Evolutionary conservation across 768 basidiomycete species (phyloP).

Genomic region (Leccinum obscurum): DNA sequence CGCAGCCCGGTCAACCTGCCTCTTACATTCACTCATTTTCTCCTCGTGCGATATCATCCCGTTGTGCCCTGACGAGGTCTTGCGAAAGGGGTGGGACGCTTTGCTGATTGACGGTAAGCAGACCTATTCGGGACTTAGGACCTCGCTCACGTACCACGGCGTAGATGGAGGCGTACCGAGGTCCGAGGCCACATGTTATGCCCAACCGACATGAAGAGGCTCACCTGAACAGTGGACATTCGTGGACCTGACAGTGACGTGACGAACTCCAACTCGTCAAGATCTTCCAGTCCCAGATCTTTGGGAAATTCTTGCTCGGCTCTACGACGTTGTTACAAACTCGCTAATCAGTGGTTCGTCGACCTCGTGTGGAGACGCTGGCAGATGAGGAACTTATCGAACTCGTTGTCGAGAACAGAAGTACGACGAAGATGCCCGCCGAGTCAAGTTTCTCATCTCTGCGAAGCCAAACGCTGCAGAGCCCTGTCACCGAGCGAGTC

Average conservation of each 20-base stretch:
- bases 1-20: too few relatives aligned
- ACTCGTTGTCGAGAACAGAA: slow-evolving; percentile 96
- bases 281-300: slow-evolving; percentile 98
- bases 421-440: slow-evolving; percentile 94
- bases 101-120: too few relatives aligned
- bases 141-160: too few relatives aligned
- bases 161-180: too few relatives aligned
- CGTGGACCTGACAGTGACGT: slow-evolving; percentile 34
- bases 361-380: slow-evolving; percentile 79
- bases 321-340: slow-evolving; percentile 43
- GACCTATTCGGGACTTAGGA: too few relatives aligned
- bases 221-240: too few relatives aligned
- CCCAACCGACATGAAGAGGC: too few relatives aligned
- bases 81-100: too few relatives aligned
- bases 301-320: slow-evolving; percentile 95
- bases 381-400: slow-evolving; percentile 93
- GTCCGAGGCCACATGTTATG: too few relatives aligned
- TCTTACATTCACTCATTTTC: too few relatives aligned
- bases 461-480: slow-evolving; percentile 81
- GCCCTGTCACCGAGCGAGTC: slow-evolving; percentile 44
- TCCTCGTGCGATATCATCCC: too few relatives aligned
- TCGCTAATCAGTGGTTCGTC: slow-evolving; percentile 27
- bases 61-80: too few relatives aligned
- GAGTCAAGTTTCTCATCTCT: slow-evolving; percentile 99
- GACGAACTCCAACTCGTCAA: slow-evolving; percentile 99